These are phyloP conservation scores for Galerina sulciceps DNA, from an alignment of 768 basidiomycete genomes.

Conservation along the genomic window DNA sequence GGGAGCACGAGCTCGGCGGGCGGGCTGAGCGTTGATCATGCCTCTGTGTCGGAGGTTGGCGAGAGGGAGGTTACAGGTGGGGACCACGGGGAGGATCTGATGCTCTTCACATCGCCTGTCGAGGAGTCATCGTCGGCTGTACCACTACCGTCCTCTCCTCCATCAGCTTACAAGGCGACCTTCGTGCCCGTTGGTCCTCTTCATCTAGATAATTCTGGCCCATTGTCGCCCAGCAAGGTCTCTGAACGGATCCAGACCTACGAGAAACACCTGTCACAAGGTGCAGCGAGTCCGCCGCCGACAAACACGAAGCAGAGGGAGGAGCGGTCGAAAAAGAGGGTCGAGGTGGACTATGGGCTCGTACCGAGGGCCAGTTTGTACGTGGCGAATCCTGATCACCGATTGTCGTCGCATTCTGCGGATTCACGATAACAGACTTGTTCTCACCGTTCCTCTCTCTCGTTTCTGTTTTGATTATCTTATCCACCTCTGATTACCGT, in stretches of 20 bases:
- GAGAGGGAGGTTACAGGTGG: slow-evolving; percentile 1
- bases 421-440: background rate
- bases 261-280: slow-evolving; percentile 63
- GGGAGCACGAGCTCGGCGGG: slow-evolving; percentile 33
- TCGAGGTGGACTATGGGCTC: slow-evolving; percentile 64
- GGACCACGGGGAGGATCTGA: slow-evolving; percentile 14
- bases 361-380: slow-evolving; percentile 66
- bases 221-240: slow-evolving; percentile 29
- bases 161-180: slow-evolving; percentile 4
- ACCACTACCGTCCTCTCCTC: slow-evolving; percentile 8
- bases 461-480: background rate
- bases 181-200: slow-evolving; percentile 8
- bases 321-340: slow-evolving; percentile 42
- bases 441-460: background rate
- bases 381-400: slow-evolving; percentile 72
- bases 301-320: slow-evolving; percentile 47
- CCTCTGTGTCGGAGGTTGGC: slow-evolving; percentile 19
- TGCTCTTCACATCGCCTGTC: slow-evolving; percentile 36
- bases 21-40: slow-evolving; percentile 32
- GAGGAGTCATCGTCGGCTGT: slow-evolving; percentile 25
- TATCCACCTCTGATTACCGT: background rate
- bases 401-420: slow-evolving; percentile 15
- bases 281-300: slow-evolving; percentile 35
- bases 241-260: slow-evolving; percentile 58
- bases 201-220: slow-evolving; percentile 3